Base-by-base conservation (phyloP, 2,329 filamentous ascomycete genomes). In the Epichloe coenophiala region DNA sequence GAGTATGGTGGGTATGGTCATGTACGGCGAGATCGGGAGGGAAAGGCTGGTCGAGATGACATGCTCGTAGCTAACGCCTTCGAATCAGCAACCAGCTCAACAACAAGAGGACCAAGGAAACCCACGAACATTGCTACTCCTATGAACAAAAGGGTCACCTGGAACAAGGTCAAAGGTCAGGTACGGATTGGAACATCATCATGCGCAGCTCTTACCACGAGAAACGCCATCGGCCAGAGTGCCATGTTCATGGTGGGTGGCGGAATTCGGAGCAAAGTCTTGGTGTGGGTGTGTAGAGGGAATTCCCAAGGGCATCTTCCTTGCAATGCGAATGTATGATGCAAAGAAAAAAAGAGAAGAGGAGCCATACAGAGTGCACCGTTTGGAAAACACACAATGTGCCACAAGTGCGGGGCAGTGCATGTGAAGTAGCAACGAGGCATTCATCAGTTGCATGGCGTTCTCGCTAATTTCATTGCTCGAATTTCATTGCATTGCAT, bases 21-120 rank as follows among this genome's bases (percentile, higher is more conserved):
- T 8, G 17, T 19, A 41, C 13, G 50, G 50, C 5, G 50, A 48
- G n/a, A 45, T 45, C 15, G 50, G 50, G 39, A 51, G 42, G 21
- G 50, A 51, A 15, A 51, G 46, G 13, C 8, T 49, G 8, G 45
- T 21, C 15, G 50, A 48, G 23, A 11, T 17, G 36, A 49, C 31
- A 41, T 51, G 50, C 37, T 48, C 21, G 42, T 51, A 51, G 15
- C 50, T 51, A 27, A 27, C 5, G 17, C 21, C 21, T 38, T 11
- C n/a, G 3, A n/a, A n/a, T 38, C 7, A 38, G 36, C 36, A n/a
- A n/a, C 4, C n/a, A n/a, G 36, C 36, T 21, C n/a, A 7, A 13
- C n/a, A 23, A 13, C 9, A 15, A n/a, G 21, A 17, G 5, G 41
- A 5, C 13, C 11, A 33, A n/a, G 21, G 5, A 38, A 38, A n/a